Conservation (phyloP, 352 stramenopile species). For the Chrysophaeum taylorii region DNA sequence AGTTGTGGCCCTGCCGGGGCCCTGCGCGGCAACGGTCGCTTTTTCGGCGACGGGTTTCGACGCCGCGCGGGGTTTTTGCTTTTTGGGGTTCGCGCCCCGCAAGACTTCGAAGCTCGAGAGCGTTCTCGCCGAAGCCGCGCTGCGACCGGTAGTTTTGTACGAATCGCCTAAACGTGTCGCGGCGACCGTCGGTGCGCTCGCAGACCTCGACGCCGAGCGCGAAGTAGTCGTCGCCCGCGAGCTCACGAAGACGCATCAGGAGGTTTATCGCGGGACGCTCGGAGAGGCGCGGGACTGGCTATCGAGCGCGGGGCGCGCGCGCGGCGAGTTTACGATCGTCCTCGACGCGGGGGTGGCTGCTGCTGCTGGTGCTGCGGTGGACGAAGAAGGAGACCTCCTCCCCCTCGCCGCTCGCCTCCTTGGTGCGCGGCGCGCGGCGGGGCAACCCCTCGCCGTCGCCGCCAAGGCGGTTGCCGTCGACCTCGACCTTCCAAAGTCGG, state of each 20-base stretch:
- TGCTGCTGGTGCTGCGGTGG: too few relatives aligned
- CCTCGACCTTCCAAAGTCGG: too few relatives aligned
- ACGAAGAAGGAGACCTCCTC: too few relatives aligned
- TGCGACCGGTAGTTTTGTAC: background rate
- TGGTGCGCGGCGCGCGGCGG: too few relatives aligned
- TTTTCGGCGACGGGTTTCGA: background rate
- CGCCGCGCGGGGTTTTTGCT: background rate
- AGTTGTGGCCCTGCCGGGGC: background rate
- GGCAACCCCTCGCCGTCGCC: too few relatives aligned
- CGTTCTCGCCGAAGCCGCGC: background rate
- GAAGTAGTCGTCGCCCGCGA: background rate
- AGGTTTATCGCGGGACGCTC: background rate
- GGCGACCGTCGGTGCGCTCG: background rate
- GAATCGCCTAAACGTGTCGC: background rate
- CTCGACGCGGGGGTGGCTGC: too few relatives aligned
- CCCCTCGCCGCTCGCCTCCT: too few relatives aligned
- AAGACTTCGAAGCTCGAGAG: background rate
- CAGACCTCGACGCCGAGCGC: background rate
- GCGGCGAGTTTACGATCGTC: background rate
- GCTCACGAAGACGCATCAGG: conserved; percentile 6
- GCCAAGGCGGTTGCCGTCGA: too few relatives aligned
- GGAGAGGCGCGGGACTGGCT: background rate
- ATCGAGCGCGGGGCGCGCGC: background rate
- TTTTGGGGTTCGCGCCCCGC: background rate
- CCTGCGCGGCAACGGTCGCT: background rate